Evolutionary conservation across 2,329 filamentous ascomycete genomes (phyloP), one percentile per base, ranked within the genome.

Genomic region (Verticillium klebahnii): DNA sequence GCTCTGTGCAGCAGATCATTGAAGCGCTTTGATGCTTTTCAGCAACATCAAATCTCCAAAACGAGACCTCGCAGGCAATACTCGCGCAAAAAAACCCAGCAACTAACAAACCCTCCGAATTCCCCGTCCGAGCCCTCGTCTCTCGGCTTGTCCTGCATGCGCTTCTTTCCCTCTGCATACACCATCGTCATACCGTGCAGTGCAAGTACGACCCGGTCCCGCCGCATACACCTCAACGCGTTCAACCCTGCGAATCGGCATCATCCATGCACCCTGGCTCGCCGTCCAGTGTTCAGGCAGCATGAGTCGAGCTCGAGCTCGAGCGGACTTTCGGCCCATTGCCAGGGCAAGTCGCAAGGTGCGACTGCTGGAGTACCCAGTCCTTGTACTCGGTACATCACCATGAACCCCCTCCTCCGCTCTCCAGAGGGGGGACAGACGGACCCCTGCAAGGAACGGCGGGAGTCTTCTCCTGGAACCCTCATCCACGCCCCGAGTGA

Each of bases 1-100:
- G 23, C 19, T 50, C 50, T 45, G 57, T 58, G 57, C 57, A 58
- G 57, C 57, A 58, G 57, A 58, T 58, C 57, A 58, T 58, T 58
- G 57, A 58, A 50, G 45, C 57, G 57, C 57, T 58, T 58, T 58
- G 57, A 58, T 58, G 40, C 39, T 40, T 50, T 50, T 25, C 45
- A n/a, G 4, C 45, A 12, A 23, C 45, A 50, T 50, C 45, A 50
- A 50, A 50, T 50, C 45, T 50, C 45, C 45, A 50, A 50, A 50
- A 50, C 45, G 45, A 50, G 45, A 19, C 7, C 45, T 23, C 45
- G 11, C 19, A 50, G 45, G 19, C 19, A 50, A 50, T 50, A 50
- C 9, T 50, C 23, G 19, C n/a, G n/a, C 45, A 12, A 40, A n/a
- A 37, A 40, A 50, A 50, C 45, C 45, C 45, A 23, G 45, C 45